Conservation (phyloP, 129 eudicot species). For the Ambrosia trifida region DNA sequence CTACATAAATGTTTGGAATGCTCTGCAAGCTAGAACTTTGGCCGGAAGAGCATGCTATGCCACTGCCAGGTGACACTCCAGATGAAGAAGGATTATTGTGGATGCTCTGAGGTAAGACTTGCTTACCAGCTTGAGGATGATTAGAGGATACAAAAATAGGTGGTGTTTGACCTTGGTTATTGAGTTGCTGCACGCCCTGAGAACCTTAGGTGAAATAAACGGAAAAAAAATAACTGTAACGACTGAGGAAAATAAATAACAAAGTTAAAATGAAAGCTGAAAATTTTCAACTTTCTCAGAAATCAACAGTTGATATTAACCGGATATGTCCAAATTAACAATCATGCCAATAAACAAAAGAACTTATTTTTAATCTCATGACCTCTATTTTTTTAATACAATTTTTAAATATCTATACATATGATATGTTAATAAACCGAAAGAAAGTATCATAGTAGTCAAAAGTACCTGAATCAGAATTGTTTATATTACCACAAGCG, state of each 20-base stretch:
- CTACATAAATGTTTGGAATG: constrained; percentile 62
- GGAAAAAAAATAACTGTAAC: background rate
- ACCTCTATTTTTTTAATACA: constrained; percentile 2
- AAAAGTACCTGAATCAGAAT: constrained; percentile 63
- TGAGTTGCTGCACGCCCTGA: constrained; percentile 53
- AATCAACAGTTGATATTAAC: background rate
- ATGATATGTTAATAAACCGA: background rate
- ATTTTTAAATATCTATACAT: background rate
- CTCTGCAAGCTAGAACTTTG: constrained; percentile 76
- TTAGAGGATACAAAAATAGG: constrained; percentile 40
- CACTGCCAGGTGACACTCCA: constrained; percentile 58
- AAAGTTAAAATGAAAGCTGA: background rate
- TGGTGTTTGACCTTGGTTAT: constrained; percentile 57
- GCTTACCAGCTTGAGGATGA: constrained; percentile 49
- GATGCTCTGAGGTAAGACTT: constrained; percentile 45
- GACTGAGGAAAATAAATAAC: background rate
- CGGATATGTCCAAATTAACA: constrained; percentile 2
- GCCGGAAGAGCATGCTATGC: constrained; percentile 52
- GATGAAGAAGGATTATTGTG: constrained; percentile 50
- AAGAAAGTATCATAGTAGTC: background rate
- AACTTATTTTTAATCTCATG: constrained; percentile 5
- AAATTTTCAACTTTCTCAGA: background rate
- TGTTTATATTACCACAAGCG: constrained; percentile 42
- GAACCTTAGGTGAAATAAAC: constrained; percentile 29
- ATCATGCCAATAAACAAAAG: background rate